phyloP scores from a whole-genome alignment of 164 flowering plant genomes.

The Vitis amurensis region DNA sequence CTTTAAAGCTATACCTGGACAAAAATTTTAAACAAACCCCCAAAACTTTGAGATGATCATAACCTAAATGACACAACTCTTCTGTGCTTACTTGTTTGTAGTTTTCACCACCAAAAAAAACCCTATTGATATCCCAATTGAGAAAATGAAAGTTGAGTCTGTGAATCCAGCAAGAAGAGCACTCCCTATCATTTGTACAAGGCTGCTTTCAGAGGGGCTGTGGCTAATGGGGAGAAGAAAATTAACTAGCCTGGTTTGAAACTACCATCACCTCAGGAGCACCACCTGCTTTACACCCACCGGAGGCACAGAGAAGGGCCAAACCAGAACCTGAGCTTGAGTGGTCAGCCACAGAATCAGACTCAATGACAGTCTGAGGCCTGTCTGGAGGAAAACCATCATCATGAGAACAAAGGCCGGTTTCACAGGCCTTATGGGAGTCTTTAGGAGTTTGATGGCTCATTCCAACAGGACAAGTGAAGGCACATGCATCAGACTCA shows the following conservation, averaged over 20 bases:
- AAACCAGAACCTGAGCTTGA: constrained; percentile 12
- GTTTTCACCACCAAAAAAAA: not conserved
- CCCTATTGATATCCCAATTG: not conserved
- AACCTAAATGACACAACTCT: not conserved
- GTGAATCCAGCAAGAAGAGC: not conserved
- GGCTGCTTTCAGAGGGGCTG: not conserved
- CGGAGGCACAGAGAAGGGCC: constrained; percentile 19
- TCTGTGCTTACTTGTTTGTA: not conserved
- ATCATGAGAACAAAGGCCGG: not conserved
- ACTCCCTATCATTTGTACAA: not conserved
- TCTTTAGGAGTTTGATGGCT: not conserved
- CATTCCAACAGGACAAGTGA: not conserved
- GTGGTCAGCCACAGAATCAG: constrained; percentile 8
- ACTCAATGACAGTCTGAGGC: not conserved
- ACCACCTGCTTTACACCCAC: constrained; percentile 10
- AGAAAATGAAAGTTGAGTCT: not conserved
- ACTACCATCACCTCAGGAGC: constrained; percentile 18
- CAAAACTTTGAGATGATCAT: not conserved
- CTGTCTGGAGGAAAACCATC: not conserved
- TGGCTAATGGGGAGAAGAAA: not conserved
- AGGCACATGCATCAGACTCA: not conserved
- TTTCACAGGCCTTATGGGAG: not conserved
- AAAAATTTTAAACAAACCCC: not conserved
- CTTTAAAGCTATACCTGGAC: not conserved
- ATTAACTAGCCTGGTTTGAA: constrained; percentile 20